Evolutionary conservation across 257 asterid species (phyloP).

Genomic region (Avicennia marina): DNA sequence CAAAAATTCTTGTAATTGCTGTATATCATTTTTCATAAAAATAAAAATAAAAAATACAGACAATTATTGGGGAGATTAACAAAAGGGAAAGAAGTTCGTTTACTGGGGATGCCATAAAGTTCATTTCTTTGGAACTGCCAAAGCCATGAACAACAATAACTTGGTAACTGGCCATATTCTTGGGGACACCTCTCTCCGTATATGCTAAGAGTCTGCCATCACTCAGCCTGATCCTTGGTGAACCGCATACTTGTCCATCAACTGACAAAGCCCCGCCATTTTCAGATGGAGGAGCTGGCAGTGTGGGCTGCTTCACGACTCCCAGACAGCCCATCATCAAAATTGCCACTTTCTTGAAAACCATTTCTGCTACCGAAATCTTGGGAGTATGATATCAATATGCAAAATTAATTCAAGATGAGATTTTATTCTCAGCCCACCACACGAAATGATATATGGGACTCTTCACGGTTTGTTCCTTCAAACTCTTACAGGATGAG

Average conservation of each 20-base stretch:
- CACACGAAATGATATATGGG: too few species aligned
- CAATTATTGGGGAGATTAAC: too few species aligned
- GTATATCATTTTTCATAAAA: not conserved
- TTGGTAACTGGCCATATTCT: conserved; percentile 48
- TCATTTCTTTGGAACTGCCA: conserved; percentile 89
- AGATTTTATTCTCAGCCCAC: too few species aligned
- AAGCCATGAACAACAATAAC: conserved; percentile 89
- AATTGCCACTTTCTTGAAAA: conserved; percentile 50
- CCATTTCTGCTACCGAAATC: conserved; percentile 45
- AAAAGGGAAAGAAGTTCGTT: not conserved
- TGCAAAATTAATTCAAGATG: too few species aligned
- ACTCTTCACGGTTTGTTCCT: too few species aligned
- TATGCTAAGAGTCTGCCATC: conserved; percentile 92
- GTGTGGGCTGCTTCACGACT: conserved; percentile 49
- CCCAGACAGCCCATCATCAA: conserved; percentile 88
- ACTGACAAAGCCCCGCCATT: conserved; percentile 25
- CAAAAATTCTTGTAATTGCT: too few species aligned
- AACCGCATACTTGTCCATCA: conserved; percentile 23
- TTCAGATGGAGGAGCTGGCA: conserved; percentile 36
- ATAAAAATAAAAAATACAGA: conserved; percentile 4
- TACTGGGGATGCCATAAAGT: conserved; percentile 79
- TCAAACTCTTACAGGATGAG: too few species aligned
- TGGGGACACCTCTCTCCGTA: conserved; percentile 81
- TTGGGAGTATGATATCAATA: too few species aligned
- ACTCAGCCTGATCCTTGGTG: conserved; percentile 49